These are phyloP conservation scores for Lizonia empirigonia DNA, from an alignment of 2,329 filamentous ascomycete genomes.

Conservation along the genomic window DNA sequence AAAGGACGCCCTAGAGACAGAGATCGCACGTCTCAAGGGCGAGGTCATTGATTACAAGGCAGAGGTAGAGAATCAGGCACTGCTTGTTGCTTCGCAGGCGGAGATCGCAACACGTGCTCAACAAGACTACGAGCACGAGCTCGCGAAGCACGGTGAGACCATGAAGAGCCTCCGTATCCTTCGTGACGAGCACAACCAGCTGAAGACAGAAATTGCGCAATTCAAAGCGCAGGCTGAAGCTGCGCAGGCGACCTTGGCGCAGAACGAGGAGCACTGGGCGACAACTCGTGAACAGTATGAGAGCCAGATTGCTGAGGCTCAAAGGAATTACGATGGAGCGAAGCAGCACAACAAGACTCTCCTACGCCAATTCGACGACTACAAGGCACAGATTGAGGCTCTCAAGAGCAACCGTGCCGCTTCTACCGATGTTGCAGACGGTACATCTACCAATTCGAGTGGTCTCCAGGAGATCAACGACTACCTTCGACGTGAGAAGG, in stretches of 20 bases:
- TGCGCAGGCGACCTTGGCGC: slow-evolving; percentile 75
- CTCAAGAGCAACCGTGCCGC: slow-evolving; percentile 76
- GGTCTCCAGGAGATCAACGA: slow-evolving; percentile 88
- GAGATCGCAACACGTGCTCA: slow-evolving; percentile 93
- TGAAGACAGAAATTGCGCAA: slow-evolving; percentile 78
- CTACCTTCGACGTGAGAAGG: slow-evolving; percentile 92
- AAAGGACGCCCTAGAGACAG: slow-evolving; percentile 76
- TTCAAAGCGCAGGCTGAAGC: slow-evolving; percentile 83
- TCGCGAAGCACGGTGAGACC: slow-evolving; percentile 95
- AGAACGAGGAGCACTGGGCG: slow-evolving; percentile 87
- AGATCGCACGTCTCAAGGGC: slow-evolving; percentile 81
- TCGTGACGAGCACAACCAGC: slow-evolving; percentile 77
- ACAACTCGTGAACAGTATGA: slow-evolving; percentile 82
- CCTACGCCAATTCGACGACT: slow-evolving; percentile 84
- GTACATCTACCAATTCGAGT: slow-evolving; percentile 63
- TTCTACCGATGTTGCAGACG: slow-evolving; percentile 58
- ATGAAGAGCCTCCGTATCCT: slow-evolving; percentile 81
- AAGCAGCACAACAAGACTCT: slow-evolving; percentile 89
- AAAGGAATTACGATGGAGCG: slow-evolving; percentile 79
- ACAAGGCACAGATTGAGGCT: slow-evolving; percentile 77
- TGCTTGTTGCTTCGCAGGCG: slow-evolving; percentile 90
- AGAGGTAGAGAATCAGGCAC: slow-evolving; percentile 82
- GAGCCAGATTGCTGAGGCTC: slow-evolving; percentile 79
- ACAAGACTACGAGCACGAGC: slow-evolving; percentile 91
- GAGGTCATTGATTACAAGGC: slow-evolving; percentile 80